Base-by-base conservation (phyloP, 331 rosid genomes). In the Pyracantha coccinea region DNA sequence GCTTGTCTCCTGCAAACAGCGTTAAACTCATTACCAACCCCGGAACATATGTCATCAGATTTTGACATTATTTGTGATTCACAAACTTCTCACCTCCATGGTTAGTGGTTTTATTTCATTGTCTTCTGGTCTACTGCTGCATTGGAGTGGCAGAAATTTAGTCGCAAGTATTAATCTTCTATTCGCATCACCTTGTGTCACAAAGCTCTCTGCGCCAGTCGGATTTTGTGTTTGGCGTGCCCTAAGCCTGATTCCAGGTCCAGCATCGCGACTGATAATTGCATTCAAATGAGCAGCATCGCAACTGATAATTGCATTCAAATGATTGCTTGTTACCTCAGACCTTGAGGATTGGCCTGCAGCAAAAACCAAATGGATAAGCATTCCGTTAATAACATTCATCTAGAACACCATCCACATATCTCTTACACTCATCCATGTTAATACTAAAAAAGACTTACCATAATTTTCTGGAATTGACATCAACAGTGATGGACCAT, bases 141-240 rank as follows among this genome's bases (percentile, higher is more conserved):
- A 32, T 62, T 28, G 23, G 65, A 57, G 44, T 21, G 1, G 20
- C 72, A 24, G 76, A 54, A 74, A 59, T 32, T 29, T 77, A 4
- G 32, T 4, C 73, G 29, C 28, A 69, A 90, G 59, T 11, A 70
- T 85, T 52, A 91, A 2, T 84, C 98, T 87, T 83, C 96, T 91
- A 5, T 71, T 79, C 2, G 98, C 98, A 55, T 44, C 65, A 68
- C 97, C 98, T 67, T 83, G 88, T 14, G 3, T 13, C 44, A 19
- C 29, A 8, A 38, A 2, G 68, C 76, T 78, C 64, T 60, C 32
- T 23, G 33, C 58, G 54, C 38, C 55, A 47, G 60, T 81, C 50
- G 66, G 78, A 70, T 17, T 78, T 75, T 25, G 84, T 50, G 41
- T 70, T 23, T 33, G 77, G 45, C 90, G 89, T 47, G 74, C 3